Base-by-base conservation (phyloP, 768 basidiomycete genomes). In the Mycena indigotica region DNA sequence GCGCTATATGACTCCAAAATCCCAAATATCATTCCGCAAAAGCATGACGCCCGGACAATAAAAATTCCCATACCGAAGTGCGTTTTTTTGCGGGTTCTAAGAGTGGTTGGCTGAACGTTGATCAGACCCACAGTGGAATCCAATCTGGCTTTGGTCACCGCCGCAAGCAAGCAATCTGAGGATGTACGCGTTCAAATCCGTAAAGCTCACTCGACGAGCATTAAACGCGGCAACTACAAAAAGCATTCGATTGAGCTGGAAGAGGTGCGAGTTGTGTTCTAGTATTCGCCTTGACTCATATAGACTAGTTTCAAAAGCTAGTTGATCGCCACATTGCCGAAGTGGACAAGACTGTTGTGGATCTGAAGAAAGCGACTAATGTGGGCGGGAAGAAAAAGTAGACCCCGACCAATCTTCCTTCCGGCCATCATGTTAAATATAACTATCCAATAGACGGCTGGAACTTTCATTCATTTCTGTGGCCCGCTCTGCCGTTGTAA, bases 11-110 rank as follows among this genome's bases (percentile, higher is more conserved):
- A 83, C n/a, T 86, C 88, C 3, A 88, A 88, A 60, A 74, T 93
- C 32, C 85, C 89, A 8, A 80, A 85, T 26, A 79, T 91, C 10
- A 78, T 85, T 0, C 91, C 91, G 3, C 92, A 93, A 62, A 79
- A 79, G 55, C 73, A 82, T 39, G 91, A 94, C 65, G 73, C 67
- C 28, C 81, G 86, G 40, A 93, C 92, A 2, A 80, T 94, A 62
- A 88, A 82, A 61, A 83, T 94, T 57, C 88, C 91, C 0, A 84
- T 93, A 69, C 88, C 92, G 40, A 92, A 86, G 91, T 92, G 61
- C 15, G 77, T 35, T 16, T 24, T 46, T 44, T 30, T n/a, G n/a
- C 15, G 24, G 15, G 15, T 29, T 21, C 21, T 46, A 17, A 45
- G n/a, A 29, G 28, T 17, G 4, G 6, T 16, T 51, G 28, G 4